Base-by-base conservation (phyloP, 2,329 filamentous ascomycete genomes). In the Fusarium acutatum region DNA sequence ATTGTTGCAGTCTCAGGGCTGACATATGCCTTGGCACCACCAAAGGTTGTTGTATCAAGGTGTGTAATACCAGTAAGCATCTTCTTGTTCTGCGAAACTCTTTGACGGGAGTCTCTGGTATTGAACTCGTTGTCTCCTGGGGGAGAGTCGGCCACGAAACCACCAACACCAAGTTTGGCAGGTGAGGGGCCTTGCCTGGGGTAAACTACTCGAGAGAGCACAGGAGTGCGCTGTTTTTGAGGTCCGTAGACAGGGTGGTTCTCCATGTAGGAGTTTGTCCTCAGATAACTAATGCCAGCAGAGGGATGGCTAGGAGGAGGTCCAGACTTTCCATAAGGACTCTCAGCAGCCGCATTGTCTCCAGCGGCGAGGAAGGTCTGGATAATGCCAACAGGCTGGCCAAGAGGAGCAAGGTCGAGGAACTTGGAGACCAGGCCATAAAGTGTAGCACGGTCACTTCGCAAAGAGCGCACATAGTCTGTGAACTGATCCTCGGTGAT, bases 231-330 rank as follows among this genome's bases (percentile, higher is more conserved):
- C 32, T 83, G 72, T 60, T 79, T 82, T 78, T 90, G 89, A 15
- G 90, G 89, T 5, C 89, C 89, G 75, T 91, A 90, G 28, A 90
- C 74, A 5, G 89, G 87, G 78, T 91, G 89, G 79, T 91, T 91
- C 66, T 89, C 86, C 75, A 88, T 80, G 79, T 84, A 88, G 43
- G 86, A 83, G 41, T 80, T 81, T 3, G 88, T 89, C 59, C 89
- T 87, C 64, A 91, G 82, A 80, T 91, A 91, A 60, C 89, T 90
- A 59, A 91, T 83, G 66, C 89, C 89, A 37, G 87, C 90, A 20
- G 89, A 91, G 8, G 90, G 90, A 73, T 91, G 89, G 26, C 87
- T 89, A 13, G 84, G 82, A 2, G 89, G 90, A n/a, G 89, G 89
- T 4, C 89, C 89, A 20, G 82, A 79, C 53, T 83, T 82, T 17